Conservation (phyloP, 495 filamentous ascomycete genomes). For the Pseudoneurospora amorphoporcata region DNA sequence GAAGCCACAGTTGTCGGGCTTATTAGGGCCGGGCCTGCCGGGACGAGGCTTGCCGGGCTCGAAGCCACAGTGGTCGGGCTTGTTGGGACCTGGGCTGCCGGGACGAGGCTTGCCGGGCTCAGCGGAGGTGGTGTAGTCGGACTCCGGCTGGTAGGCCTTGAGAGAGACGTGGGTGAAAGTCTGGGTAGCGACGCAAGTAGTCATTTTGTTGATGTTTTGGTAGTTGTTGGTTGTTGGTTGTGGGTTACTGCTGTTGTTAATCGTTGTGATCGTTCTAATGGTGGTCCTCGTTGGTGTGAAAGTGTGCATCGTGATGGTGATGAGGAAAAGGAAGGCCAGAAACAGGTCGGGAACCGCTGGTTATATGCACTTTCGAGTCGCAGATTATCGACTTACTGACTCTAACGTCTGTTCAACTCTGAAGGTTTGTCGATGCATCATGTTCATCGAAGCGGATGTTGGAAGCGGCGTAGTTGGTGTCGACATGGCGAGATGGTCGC, state of each 20-base stretch:
- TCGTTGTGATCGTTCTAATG: neutral
- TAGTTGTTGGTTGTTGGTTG: neutral
- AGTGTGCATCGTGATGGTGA: neutral
- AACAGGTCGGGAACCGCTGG: neutral
- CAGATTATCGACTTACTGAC: neutral
- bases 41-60: neutral
- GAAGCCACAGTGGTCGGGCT: neutral
- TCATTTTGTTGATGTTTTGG: neutral
- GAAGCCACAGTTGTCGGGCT: neutral
- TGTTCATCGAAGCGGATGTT: neutral
- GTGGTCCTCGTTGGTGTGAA: neutral
- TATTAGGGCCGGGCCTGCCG: neutral
- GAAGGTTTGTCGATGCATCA: neutral
- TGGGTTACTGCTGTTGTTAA: neutral
- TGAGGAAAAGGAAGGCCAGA: neutral
- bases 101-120: neutral
- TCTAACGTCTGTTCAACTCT: neutral
- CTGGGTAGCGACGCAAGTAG: neutral
- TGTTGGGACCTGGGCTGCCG: neutral
- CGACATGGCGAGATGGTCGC: neutral
- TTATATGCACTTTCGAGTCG: neutral
- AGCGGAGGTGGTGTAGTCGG: neutral
- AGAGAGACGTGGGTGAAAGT: neutral
- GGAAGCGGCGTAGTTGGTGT: neutral
- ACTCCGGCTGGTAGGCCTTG: neutral